Evolutionary conservation across 169 alveolate genomes (phyloP), one percentile per base, ranked within the genome.

Genomic region (Plasmodium knowlesi): DNA sequence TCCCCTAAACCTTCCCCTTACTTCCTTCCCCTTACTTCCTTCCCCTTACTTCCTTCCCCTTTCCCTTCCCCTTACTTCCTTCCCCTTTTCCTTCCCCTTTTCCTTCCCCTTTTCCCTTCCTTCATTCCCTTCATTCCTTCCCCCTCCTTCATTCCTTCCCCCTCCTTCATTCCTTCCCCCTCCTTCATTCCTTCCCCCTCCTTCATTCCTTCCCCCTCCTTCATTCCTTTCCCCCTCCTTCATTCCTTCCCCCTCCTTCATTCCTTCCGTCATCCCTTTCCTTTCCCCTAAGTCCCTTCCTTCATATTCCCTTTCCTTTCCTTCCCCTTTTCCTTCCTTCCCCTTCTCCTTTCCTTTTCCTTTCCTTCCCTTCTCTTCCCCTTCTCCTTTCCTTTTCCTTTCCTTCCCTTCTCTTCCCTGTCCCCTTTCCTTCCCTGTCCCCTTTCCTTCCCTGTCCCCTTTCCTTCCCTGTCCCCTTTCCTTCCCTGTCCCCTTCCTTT

Each of bases 191-290:
- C 2, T 54, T 19, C 14, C 83, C 74, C 46, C 80, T 34, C 28
- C 88, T 28, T 43, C 96, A 14, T 46, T 95, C 82, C 30, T 28
- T 46, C 79, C 97, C n/a, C 95, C 94, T 89, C 86, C 97, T 73
- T 96, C 98, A 16, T 95, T 93, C 57, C 96, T 98, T 22, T 97
- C 92, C 53, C 94, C 98, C 30, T 95, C 92, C 19, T 92, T 78
- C 83, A 93, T 96, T 28, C 82, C 96, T 79, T 95, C 94, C 41
- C 83, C 96, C 50, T 94, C 98, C 61, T 97, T 98, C 0, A 97
- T 98, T 41, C 96, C 98, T 70, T 91, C 97, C 61, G 96, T 98
- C 0, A 85, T 96, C 14, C 82, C 97, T 76, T 96, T 98, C 46
- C 96, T 98, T 43, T 79, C 96, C 97, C 97, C 94, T 92, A 41